Conservation (phyloP, 768 basidiomycete species). For the Suillus occidentalis region DNA sequence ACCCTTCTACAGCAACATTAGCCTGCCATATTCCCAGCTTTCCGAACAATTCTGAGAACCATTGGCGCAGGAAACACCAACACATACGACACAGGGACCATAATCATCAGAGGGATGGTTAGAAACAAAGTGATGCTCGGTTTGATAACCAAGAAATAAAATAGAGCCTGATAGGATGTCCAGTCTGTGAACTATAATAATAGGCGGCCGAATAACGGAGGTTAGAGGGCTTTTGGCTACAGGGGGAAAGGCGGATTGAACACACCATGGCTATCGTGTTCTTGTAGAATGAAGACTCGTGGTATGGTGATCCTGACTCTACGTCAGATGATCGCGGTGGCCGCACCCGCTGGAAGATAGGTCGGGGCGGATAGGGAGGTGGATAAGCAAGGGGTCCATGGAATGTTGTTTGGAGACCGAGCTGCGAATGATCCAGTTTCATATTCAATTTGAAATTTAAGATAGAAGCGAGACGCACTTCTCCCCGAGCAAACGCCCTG, state of each 20-base stretch:
- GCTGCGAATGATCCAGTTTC: constrained; percentile 34
- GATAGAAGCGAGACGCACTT: constrained; percentile 41
- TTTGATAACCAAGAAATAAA: constrained; percentile 89
- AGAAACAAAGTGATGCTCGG: constrained; percentile 74
- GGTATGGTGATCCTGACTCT: constrained; percentile 45
- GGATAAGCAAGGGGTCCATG: constrained; percentile 67
- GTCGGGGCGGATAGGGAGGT: constrained; percentile 63
- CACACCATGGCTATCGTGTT: constrained; percentile 80
- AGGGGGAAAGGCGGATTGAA: constrained; percentile 2
- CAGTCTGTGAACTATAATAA: constrained; percentile 69
- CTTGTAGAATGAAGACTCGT: constrained; percentile 75
- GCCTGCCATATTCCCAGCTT: constrained; percentile 81
- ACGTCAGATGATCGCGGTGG: constrained; percentile 47
- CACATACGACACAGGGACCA: constrained; percentile 57
- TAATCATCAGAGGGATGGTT: constrained; percentile 49
- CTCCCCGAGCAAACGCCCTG: constrained; percentile 65
- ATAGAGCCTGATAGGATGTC: constrained; percentile 81
- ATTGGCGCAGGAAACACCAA: constrained; percentile 70
- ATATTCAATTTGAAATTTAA: constrained; percentile 5
- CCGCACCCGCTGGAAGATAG: constrained; percentile 71
- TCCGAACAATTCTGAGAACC: constrained; percentile 60
- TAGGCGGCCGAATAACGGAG: constrained; percentile 1
- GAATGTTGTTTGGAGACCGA: constrained; percentile 67
- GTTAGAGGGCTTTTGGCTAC: constrained; percentile 7
- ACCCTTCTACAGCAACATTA: constrained; percentile 75